Percentiles rank a stretch among this genome's conserved stretches.
phyloP scores from a whole-genome alignment of 768 basidiomycete species.

The Lentinula sp. region DNA sequence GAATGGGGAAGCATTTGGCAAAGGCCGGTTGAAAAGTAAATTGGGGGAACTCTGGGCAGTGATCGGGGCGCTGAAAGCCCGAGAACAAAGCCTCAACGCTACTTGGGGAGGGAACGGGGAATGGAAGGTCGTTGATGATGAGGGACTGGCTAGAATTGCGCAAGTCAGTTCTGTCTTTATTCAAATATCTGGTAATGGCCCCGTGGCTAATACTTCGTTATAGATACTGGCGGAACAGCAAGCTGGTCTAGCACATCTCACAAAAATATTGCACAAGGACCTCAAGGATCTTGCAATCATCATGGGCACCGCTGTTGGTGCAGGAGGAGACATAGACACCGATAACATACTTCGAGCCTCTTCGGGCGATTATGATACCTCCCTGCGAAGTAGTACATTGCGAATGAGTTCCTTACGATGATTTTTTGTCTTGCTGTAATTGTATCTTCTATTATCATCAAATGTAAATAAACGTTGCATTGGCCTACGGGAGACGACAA shows the following conservation, averaged over 20 bases:
- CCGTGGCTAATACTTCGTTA: constrained; percentile 1
- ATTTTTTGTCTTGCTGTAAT: not conserved
- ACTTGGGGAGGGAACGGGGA: constrained; percentile 38
- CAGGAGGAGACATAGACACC: constrained; percentile 20
- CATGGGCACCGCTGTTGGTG: constrained; percentile 34
- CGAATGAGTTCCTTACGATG: not conserved
- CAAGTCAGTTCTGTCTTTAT: constrained; percentile 38
- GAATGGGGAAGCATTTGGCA: constrained; percentile 20
- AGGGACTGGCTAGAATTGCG: constrained; percentile 69
- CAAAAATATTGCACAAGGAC: constrained; percentile 61
- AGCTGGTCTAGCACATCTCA: constrained; percentile 73
- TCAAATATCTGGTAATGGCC: not conserved
- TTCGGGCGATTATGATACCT: not conserved
- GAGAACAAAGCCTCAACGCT: constrained; percentile 40
- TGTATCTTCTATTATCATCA: not conserved
- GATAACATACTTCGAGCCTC: not conserved
- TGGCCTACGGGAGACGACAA: too few species aligned
- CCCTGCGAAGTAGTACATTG: not conserved
- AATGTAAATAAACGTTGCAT: too few species aligned
- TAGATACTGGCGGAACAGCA: constrained; percentile 78
- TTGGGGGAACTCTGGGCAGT: constrained; percentile 84
- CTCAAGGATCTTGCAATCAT: constrained; percentile 65
- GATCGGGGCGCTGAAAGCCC: constrained; percentile 62
- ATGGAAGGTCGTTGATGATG: constrained; percentile 86
- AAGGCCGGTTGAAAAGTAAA: constrained; percentile 60